Evolutionary conservation across 495 filamentous ascomycete species (phyloP), one percentile per base, ranked within the genome.

Genomic region (Evansstolkia leycettana): DNA sequence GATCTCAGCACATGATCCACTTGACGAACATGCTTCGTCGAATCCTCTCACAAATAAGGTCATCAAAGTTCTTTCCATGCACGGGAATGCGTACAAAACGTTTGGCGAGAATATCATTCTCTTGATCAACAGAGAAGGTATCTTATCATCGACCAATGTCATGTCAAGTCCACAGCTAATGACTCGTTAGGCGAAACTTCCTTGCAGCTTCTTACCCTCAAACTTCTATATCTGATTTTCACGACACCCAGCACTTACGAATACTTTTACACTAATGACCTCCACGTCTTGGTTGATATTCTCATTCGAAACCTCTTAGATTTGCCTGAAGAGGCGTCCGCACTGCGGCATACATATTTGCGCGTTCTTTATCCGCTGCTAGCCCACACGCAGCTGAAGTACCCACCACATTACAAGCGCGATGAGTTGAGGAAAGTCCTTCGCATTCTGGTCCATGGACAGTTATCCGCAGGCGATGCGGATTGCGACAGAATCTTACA

Each of bases 81-180:
- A 85, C 49, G 90, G 90, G 3, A 71, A 74, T 27, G 58, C 64
- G 10, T 96, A 84, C 59, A 88, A 86, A 51, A 95, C 89, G 2
- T 96, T 98, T 59, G 90, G 90, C 35, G 89, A 94, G 60, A 96
- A 96, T 53, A 83, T 98, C 47, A 96, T 98, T 45, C 71, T 98
- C 9, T 73, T 96, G 7, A 75, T 98, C 25, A 98, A 98, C 54
- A 82, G 90, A 43, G 90, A 96, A 67, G 86, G 82, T 75, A 53
- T 36, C 11, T 16, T 31, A 6, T 14, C 9, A n/a, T n/a, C n/a
- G 4, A 24, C 2, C 15, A 27, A 28, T 29, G 5, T 29, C 11
- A n/a, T 6, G 5, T 29, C 38, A 39, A 25, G 7, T n/a, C n/a
- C 26, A 23, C 20, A 23, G 4, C 20, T 23, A 23, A 23, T 9